These are phyloP conservation scores for Arthrobotrys sphaeroides DNA, from an alignment of 2,329 filamentous ascomycete genomes.

Conservation along the genomic window DNA sequence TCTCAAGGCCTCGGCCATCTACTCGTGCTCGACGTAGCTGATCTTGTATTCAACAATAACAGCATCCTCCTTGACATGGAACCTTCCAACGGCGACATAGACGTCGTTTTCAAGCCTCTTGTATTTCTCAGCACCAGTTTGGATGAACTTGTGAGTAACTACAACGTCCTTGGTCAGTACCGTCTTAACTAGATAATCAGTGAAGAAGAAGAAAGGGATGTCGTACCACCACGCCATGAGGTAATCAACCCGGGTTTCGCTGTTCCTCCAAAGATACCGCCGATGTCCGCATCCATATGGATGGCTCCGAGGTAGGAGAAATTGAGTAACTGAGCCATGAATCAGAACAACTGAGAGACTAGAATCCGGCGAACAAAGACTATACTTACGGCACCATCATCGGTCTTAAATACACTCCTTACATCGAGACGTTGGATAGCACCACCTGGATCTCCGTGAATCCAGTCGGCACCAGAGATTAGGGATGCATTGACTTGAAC, in stretches of 20 bases:
- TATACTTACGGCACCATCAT: slow-evolving; percentile 39
- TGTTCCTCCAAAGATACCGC: slow-evolving; percentile 60
- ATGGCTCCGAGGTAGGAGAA: slow-evolving; percentile 63
- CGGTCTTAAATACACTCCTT: slow-evolving; percentile 59
- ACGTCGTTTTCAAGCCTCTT: slow-evolving; percentile 61
- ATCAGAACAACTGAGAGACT: neutral
- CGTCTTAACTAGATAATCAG: neutral
- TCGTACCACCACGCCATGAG: slow-evolving; percentile 62
- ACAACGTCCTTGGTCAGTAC: neutral
- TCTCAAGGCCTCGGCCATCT: too few species aligned
- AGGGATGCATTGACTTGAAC: slow-evolving; percentile 61
- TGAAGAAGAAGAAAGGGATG: slow-evolving; percentile 55
- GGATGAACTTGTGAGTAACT: slow-evolving; percentile 62
- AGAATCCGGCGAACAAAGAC: neutral
- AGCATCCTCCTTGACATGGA: slow-evolving; percentile 59
- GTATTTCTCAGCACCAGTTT: slow-evolving; percentile 61
- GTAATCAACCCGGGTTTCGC: slow-evolving; percentile 61
- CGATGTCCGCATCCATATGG: slow-evolving; percentile 59
- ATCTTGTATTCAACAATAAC: slow-evolving; percentile 63
- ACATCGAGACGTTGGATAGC: slow-evolving; percentile 62
- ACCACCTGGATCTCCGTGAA: slow-evolving; percentile 62
- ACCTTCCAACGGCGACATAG: slow-evolving; percentile 63
- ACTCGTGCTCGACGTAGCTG: slow-evolving; percentile 60
- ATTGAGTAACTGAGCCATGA: slow-evolving; percentile 57
- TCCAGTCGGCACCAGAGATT: slow-evolving; percentile 62